Evolutionary conservation across 2,329 filamentous ascomycete genomes (phyloP).

Genomic region (Hymenoscyphus occultus): DNA sequence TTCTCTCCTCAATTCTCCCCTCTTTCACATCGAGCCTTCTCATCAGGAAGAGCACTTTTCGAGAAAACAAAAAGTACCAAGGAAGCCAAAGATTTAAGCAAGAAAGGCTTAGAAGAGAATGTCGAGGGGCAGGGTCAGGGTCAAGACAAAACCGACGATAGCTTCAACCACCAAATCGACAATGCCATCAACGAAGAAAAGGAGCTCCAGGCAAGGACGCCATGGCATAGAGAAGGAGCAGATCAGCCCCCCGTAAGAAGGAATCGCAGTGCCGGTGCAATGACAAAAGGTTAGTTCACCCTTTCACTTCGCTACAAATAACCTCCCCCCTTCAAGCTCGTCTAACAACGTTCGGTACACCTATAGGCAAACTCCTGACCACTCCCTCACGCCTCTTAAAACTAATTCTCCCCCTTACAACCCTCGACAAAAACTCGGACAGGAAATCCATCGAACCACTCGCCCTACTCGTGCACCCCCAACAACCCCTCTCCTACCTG

Average conservation of each 20-base stretch:
- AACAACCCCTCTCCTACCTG: conserved; percentile 87
- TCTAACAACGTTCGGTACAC: background rate
- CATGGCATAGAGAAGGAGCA: conserved; percentile 64
- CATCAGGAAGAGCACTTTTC: background rate
- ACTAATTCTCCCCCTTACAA: conserved; percentile 72
- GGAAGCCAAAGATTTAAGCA: conserved; percentile 24
- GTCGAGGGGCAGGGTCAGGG: conserved; percentile 21
- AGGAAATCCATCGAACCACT: conserved; percentile 77
- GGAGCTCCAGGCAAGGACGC: conserved; percentile 56
- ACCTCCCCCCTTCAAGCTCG: background rate
- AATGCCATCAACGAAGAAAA: conserved; percentile 43
- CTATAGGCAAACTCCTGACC: conserved; percentile 69
- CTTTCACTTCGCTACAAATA: background rate
- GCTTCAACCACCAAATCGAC: conserved; percentile 38
- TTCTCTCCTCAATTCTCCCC: background rate
- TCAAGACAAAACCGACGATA: conserved; percentile 33
- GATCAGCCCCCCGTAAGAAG: conserved; percentile 52
- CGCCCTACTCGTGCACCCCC: conserved; percentile 80
- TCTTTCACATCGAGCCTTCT: background rate
- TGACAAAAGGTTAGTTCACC: conserved; percentile 56
- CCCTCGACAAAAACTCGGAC: conserved; percentile 54
- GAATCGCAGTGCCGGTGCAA: conserved; percentile 47
- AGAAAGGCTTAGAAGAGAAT: conserved; percentile 33
- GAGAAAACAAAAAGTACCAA: conserved; percentile 12
- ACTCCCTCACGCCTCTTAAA: conserved; percentile 80